Evolutionary conservation across 2,329 filamentous ascomycete species (phyloP), one percentile per base, ranked within the genome.

Genomic region (Penicillium vulpinum): DNA sequence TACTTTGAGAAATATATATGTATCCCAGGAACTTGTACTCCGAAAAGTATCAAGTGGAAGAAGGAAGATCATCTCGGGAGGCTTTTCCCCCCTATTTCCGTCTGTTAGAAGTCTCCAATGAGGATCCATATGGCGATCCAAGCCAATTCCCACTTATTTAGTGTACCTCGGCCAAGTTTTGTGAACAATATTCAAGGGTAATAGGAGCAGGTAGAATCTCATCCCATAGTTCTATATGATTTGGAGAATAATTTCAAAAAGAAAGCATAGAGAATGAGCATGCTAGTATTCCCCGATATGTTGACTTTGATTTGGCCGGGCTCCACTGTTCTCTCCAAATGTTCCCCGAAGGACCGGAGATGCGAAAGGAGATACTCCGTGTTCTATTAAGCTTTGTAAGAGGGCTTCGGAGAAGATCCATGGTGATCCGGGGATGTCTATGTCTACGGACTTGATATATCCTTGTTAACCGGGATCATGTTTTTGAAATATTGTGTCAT

Each of bases 351-450:
- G n/a, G n/a, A n/a, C n/a, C n/a, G n/a, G n/a, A n/a, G n/a, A n/a
- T n/a, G n/a, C n/a, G n/a, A n/a, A n/a, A n/a, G 6, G 35, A 48
- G 26, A 49, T 13, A 39, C 33, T 54, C 56, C 41, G 28, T n/a
- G n/a, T 21, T 47, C 5, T 6, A 48, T 58, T 55, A 58, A 58
- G 56, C 58, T 58, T 58, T 46, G 45, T n/a, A 5, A 9, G 24
- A 33, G 29, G 28, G 4, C 28, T 45, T 28, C n/a, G 28, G 36
- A 59, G 57, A 1, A 46, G 62, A 63, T 54, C 62, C 56, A 60
- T 28, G 62, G 41, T 53, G 57, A 66, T 64, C 63, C 38, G 60
- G 58, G 61, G 58, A 60, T 57, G 39, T 40, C n/a, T 44, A n/a
- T n/a, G n/a, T n/a, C 31, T 39, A 31, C 26, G 5, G 33, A 21